Evolutionary conservation across 2,329 filamentous ascomycete species (phyloP), one percentile per base, ranked within the genome.

Genomic region (Alternaria novae-zelandiae): DNA sequence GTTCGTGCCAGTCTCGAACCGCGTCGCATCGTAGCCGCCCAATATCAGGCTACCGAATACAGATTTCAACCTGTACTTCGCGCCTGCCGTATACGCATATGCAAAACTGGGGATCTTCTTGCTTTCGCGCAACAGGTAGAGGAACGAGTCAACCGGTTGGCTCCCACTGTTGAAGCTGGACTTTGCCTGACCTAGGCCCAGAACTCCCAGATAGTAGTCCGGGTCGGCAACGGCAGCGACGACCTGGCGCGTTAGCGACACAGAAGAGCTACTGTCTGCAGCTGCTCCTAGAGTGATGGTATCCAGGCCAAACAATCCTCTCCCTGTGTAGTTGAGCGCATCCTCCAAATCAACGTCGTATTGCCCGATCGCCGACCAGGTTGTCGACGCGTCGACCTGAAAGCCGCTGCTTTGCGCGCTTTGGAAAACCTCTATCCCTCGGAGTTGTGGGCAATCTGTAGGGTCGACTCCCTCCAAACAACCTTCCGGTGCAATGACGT

Each of bases 11-110:
- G 72, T 57, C 21, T 64, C 72, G 63, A 81, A 78, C n/a, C 80
- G 77, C 1, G 76, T 77, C 17, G 73, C 68, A 63, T 83, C 81
- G 59, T 81, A 83, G 6, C 82, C 82, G 15, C 82, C 81, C 5
- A 83, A 63, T 2, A 79, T 76, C 21, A 83, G 70, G 53, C 71
- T 81, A 8, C 76, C 78, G 41, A 74, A 73, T 0, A 76, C 74
- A 2, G 73, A 74, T 47, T 79, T 79, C 21, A 73, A 57, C 10
- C 70, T 69, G 59, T 80, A 79, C 28, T 73, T 71, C 28, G 76
- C 77, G 21, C 78, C 78, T 49, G 78, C 78, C 20, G 78, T 78
- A 53, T 80, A 80, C 3, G 66, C 71, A 58, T 78, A 80, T 1
- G 78, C 76, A 5, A 77, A 58, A 55, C 77, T 80, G 1, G 78